Evolutionary conservation across 2,329 filamentous ascomycete species (phyloP).

Genomic region (Kalaharituber pfeilii): DNA sequence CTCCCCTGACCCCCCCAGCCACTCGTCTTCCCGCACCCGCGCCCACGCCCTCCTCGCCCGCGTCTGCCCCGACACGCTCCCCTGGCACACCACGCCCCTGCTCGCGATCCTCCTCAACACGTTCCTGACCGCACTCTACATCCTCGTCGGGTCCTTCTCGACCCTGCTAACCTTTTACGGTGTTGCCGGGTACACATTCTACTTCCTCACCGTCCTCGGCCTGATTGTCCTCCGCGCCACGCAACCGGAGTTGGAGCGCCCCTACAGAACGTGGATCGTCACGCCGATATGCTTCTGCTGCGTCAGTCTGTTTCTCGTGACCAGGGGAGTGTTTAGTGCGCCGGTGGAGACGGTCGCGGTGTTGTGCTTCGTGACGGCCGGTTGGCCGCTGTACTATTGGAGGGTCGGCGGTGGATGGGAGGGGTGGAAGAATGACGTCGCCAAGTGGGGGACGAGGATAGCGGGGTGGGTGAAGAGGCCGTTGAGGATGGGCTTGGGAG

Average conservation of each 20-base stretch:
- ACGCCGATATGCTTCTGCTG: conserved; percentile 98
- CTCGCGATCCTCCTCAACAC: conserved; percentile 75
- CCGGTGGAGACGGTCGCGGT: conserved; percentile 81
- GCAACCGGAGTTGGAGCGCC: conserved; percentile 73
- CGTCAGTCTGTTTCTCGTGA: conserved; percentile 81
- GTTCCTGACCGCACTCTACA: conserved; percentile 54
- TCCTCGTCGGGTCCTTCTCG: conserved; percentile 72
- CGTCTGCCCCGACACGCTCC: background rate
- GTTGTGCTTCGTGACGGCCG: conserved; percentile 63
- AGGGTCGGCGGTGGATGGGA: conserved; percentile 42
- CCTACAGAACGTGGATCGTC: conserved; percentile 90
- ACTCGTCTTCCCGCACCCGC: too few species aligned
- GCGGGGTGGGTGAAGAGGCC: conserved; percentile 40
- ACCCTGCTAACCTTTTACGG: conserved; percentile 94
- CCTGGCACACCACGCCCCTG: conserved; percentile 51
- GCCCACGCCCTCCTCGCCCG: background rate
- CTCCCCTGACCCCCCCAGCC: conserved; percentile 25
- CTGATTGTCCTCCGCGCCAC: conserved; percentile 75
- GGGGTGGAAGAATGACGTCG: conserved; percentile 7
- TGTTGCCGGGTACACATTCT: conserved; percentile 91
- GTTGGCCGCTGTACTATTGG: conserved; percentile 79
- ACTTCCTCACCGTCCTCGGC: conserved; percentile 86
- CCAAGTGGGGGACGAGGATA: conserved; percentile 29
- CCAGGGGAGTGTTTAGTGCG: conserved; percentile 73
- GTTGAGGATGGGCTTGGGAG: conserved; percentile 39